A percentile compares a stretch with the other conserved stretches of the same genome.
Conservation (phyloP, 768 basidiomycete species). For the Suillus americanus region DNA sequence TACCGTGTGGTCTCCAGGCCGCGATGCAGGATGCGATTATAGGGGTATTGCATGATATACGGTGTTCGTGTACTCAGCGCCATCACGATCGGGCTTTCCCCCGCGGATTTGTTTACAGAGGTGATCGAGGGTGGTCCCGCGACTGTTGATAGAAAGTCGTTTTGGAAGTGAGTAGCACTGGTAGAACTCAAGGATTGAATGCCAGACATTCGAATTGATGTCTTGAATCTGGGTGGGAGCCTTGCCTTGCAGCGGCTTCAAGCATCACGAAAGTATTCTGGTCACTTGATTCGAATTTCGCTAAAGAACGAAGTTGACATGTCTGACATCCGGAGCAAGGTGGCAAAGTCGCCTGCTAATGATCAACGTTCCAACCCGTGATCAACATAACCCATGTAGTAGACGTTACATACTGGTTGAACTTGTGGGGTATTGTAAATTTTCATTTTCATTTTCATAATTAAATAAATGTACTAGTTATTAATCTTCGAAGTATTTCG, state of each 20-base stretch:
- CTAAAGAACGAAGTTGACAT: neutral
- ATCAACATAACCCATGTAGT: neutral
- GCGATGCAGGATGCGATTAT: neutral
- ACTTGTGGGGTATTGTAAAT: neutral
- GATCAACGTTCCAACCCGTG: neutral
- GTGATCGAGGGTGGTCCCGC: neutral
- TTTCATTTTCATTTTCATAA: neutral
- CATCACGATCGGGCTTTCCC: neutral
- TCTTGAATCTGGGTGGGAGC: neutral
- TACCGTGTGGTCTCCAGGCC: neutral
- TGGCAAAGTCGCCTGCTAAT: neutral
- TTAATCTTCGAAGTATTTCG: neutral
- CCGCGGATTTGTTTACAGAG: neutral
- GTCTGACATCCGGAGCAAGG: neutral
- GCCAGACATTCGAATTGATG: neutral
- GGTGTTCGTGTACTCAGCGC: neutral
- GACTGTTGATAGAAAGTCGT: neutral
- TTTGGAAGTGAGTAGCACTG: neutral
- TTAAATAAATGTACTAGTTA: neutral
- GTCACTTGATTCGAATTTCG: neutral
- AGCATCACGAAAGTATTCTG: neutral
- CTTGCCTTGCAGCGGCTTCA: neutral
- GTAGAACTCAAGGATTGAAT: neutral
- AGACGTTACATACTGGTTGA: neutral
- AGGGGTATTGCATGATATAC: neutral